phyloP scores from a whole-genome alignment of 768 basidiomycete genomes.

The Strobilomyces dryophilus region DNA sequence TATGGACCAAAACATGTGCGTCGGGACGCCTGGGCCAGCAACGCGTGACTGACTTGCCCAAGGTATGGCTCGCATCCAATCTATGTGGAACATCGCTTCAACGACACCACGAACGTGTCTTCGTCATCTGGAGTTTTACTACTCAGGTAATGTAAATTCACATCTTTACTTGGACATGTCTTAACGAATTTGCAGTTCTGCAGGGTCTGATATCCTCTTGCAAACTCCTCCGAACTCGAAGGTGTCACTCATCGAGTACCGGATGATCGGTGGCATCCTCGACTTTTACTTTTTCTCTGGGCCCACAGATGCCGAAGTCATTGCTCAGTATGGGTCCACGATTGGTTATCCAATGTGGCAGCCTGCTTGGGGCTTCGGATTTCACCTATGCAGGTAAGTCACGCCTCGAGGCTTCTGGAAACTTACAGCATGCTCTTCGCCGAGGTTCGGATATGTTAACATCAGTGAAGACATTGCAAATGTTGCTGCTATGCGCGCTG shows the following conservation, averaged over 20 bases:
- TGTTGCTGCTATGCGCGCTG: constrained; percentile 56
- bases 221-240: constrained; percentile 51
- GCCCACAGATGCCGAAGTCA: constrained; percentile 45
- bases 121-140: constrained; percentile 75
- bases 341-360: constrained; percentile 69
- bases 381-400: constrained; percentile 63
- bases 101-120: constrained; percentile 44
- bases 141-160: constrained; percentile 42
- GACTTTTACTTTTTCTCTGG: constrained; percentile 79
- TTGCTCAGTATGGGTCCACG: constrained; percentile 66
- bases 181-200: constrained; percentile 39
- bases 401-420: too few relatives aligned
- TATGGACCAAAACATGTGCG: constrained; percentile 59
- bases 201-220: constrained; percentile 69
- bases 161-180: not conserved
- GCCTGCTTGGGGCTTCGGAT: constrained; percentile 74
- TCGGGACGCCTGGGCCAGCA: not conserved
- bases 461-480: constrained; percentile 54
- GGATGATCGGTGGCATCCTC: constrained; percentile 68
- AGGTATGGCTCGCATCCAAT: constrained; percentile 74
- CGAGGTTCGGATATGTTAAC: constrained; percentile 45
- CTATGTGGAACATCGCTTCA: constrained; percentile 71
- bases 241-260: constrained; percentile 66
- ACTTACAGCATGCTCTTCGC: not conserved
- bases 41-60: not conserved